Base-by-base conservation (phyloP, 169 alveolate genomes). In the Eimeria zaria region DNA sequence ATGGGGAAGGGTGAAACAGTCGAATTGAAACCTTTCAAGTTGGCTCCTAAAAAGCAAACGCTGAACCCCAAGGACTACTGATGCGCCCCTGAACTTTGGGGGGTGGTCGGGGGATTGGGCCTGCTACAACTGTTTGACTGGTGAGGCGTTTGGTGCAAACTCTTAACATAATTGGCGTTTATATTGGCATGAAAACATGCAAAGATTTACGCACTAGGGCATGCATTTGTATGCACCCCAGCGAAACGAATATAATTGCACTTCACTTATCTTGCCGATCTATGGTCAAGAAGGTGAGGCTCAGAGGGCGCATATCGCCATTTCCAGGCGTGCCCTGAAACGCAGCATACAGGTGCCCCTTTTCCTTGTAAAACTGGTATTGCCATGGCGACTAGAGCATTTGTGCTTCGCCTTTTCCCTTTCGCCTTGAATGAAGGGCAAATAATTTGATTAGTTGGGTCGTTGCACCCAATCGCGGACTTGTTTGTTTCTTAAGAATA, bases 401-500 rank as follows among this genome's bases (percentile, higher is more conserved):
- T 20, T 60, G 91, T 53, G 48, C 78, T n/a, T 27, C 74, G 18
- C 74, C 33, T 73, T 18, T 73, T 73, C 53, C 83, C 33, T 73
- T 39, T 73, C 83, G 30, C 80, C 46, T 69, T 69, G 48, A 69
- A 6, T 2, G 30, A 33, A 8, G 78, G 24, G 48, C 0, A 39
- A 16, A 24, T 18, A 11, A 41, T 7, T 5, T 20, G 14, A 8
- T 14, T 73, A 73, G 51, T 39, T 14, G 27, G 51, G 36, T 2
- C 16, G 48, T 58, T 84, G 91, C 78, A 41, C 93, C 93, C 93
- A 87, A 14, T 20, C 48, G 81, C 93, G 80, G 60, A 87, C 51
- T 18, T n/a, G 39, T 41, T 18, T 41, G 44, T 62, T 60, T 71
- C 62, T 48, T 62, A 87, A 39, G 44, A 87, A 87, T 48, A 62